These are phyloP conservation scores for Leptographium flavum DNA, from an alignment of 2,329 filamentous ascomycete species.

Conservation along the genomic window DNA sequence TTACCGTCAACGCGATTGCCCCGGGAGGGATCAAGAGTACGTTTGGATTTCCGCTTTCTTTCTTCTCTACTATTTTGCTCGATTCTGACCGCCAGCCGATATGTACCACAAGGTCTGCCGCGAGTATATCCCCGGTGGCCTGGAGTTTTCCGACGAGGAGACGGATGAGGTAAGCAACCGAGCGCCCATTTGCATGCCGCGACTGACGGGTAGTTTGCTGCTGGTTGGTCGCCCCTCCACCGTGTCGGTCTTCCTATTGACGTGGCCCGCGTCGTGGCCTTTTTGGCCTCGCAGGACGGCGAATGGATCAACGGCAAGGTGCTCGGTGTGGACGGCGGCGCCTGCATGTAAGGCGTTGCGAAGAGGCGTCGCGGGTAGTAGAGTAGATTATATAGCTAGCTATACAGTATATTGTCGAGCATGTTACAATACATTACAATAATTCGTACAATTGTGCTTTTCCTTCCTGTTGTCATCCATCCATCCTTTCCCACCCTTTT, in stretches of 20 bases:
- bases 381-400: background rate
- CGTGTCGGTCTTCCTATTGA: slow-evolving; percentile 19
- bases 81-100: slow-evolving; percentile 3
- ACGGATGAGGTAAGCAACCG: slow-evolving; percentile 10
- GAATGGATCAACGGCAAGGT: slow-evolving; percentile 26
- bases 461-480: background rate
- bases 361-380: background rate
- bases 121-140: slow-evolving; percentile 25
- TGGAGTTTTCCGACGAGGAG: slow-evolving; percentile 14
- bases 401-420: too few species aligned
- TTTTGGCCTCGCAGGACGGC: slow-evolving; percentile 19
- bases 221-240: slow-evolving; percentile 20
- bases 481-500: background rate
- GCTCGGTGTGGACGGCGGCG: slow-evolving; percentile 15
- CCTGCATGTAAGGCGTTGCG: slow-evolving; percentile 11
- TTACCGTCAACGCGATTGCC: slow-evolving; percentile 22
- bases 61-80: background rate
- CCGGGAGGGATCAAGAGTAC: slow-evolving; percentile 21
- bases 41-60: background rate
- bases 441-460: background rate
- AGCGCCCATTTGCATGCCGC: background rate
- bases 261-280: slow-evolving; percentile 18
- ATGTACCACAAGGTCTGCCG: slow-evolving; percentile 22
- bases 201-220: slow-evolving; percentile 15
- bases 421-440: too few species aligned